Evolutionary conservation across 2,329 filamentous ascomycete genomes (phyloP).

Genomic region (Cyanodermella asteris): DNA sequence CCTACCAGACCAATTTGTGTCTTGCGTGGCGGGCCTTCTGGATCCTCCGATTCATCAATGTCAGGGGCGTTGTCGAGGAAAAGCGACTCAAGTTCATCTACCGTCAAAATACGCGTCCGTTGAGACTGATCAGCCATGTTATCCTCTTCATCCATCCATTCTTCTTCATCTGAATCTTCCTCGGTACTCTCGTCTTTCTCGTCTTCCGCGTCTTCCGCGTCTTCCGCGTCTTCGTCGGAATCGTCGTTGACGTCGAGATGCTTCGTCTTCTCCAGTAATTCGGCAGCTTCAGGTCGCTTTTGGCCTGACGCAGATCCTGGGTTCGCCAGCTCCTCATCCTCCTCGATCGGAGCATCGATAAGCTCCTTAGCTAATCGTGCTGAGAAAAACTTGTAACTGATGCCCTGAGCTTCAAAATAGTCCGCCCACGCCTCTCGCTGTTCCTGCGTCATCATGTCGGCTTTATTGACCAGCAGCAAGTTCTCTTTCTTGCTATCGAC

Average conservation of each 20-base stretch:
- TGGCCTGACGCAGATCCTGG: conserved; percentile 9
- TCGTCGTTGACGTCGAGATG: conserved; percentile 15
- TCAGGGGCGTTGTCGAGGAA: conserved; percentile 57
- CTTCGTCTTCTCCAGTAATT: conserved; percentile 14
- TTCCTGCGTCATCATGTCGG: conserved; percentile 86
- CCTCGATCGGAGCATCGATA: conserved; percentile 47
- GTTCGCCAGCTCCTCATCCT: conserved; percentile 24
- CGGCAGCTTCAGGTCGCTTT: conserved; percentile 10
- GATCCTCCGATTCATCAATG: conserved; percentile 20
- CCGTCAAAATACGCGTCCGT: conserved; percentile 59
- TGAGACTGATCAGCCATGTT: conserved; percentile 20
- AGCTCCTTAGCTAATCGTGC: conserved; percentile 75
- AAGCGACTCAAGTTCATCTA: conserved; percentile 75
- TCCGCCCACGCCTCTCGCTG: conserved; percentile 72
- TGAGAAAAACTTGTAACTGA: conserved; percentile 92
- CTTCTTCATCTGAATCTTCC: conserved; percentile 14
- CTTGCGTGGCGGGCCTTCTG: conserved; percentile 35
- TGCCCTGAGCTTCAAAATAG: conserved; percentile 59
- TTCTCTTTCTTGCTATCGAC: conserved; percentile 78
- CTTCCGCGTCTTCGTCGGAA: conserved; percentile 23
- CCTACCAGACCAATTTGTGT: conserved; percentile 84
- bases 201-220: conserved; percentile 23
- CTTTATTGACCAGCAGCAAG: conserved; percentile 87
- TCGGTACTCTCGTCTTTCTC: conserved; percentile 25
- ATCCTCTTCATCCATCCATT: conserved; percentile 12